Base-by-base conservation (phyloP, 139 green algal species). In the Eudorina sp. region DNA sequence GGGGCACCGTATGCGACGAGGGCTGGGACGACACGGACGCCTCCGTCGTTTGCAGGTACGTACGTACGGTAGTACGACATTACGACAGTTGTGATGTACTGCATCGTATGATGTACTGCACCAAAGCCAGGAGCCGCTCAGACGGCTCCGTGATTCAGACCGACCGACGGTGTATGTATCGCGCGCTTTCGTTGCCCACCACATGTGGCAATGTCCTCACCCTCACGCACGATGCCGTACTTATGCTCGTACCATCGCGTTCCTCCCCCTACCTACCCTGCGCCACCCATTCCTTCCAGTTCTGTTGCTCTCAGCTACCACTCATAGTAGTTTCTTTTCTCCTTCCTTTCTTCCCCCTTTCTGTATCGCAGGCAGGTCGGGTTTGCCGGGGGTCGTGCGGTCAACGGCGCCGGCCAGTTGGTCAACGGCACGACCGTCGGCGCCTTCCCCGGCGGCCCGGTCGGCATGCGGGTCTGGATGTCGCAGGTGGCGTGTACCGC, bases 301-400 rank as follows among this genome's bases (percentile, higher is more conserved):
- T 3, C n/a, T 6, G 2, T 18, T 43, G 4, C 45, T 45, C 1
- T 46, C 72, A 5, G 11, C 14, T 34, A 58, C 45, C 72, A 36
- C 7, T 23, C 41, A 19, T 16, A n/a, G n/a, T n/a, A n/a, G n/a
- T n/a, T n/a, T n/a, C n/a, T n/a, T n/a, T n/a, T n/a, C n/a, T n/a
- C n/a, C n/a, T n/a, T n/a, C n/a, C n/a, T n/a, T n/a, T n/a, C n/a
- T n/a, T n/a, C n/a, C n/a, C n/a, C n/a, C n/a, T n/a, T n/a, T n/a
- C n/a, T n/a, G n/a, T n/a, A n/a, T n/a, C 53, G 77, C 77, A 73
- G 77, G 53, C 77, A 84, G 77, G n/a, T 84, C 1, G 77, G 77
- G 23, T 84, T 40, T 23, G 25, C 36, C 11, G 36, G 18, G 6
- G 77, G 77, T 1, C 19, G 25, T 7, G 77, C 51, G 0, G 51